Evolutionary conservation across 176 grass and related monocot species (phyloP).

Genomic region (Oryza coarctata): DNA sequence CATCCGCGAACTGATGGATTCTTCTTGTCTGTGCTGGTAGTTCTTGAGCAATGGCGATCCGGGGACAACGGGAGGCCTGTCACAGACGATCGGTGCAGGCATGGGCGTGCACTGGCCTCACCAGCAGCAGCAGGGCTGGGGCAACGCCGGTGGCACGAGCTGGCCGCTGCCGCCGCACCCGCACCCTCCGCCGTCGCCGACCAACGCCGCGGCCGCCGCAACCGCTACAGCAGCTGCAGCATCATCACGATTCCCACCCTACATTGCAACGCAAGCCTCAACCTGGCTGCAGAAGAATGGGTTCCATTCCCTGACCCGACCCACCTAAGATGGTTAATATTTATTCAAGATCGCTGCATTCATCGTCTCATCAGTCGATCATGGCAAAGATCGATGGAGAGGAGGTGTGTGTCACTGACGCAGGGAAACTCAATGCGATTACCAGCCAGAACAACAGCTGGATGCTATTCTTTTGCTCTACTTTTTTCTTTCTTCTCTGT

Average conservation of each 20-base stretch:
- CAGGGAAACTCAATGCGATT: neutral
- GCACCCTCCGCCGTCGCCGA: constrained; percentile 3
- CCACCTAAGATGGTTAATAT: constrained; percentile 14
- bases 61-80: constrained; percentile 40
- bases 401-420: neutral
- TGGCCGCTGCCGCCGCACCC: constrained; percentile 40
- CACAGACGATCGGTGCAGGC: constrained; percentile 49
- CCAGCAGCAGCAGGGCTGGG: constrained; percentile 49
- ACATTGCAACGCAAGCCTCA: constrained; percentile 51
- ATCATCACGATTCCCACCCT: constrained; percentile 99
- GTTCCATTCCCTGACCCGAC: constrained; percentile 58
- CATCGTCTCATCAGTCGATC: neutral
- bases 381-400: neutral
- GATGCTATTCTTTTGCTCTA: constrained; percentile 24
- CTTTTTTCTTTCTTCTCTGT: neutral
- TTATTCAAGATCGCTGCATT: neutral
- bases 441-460: neutral
- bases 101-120: constrained; percentile 31
- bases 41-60: constrained; percentile 39
- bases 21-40: constrained; percentile 29
- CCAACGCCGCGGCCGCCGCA: constrained; percentile 24
- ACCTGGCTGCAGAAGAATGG: constrained; percentile 76
- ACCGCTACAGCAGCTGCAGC: constrained; percentile 71
- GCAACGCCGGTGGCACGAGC: constrained; percentile 27
- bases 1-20: neutral